Conservation (phyloP, 495 filamentous ascomycete species). For the Xylaria castorea region DNA sequence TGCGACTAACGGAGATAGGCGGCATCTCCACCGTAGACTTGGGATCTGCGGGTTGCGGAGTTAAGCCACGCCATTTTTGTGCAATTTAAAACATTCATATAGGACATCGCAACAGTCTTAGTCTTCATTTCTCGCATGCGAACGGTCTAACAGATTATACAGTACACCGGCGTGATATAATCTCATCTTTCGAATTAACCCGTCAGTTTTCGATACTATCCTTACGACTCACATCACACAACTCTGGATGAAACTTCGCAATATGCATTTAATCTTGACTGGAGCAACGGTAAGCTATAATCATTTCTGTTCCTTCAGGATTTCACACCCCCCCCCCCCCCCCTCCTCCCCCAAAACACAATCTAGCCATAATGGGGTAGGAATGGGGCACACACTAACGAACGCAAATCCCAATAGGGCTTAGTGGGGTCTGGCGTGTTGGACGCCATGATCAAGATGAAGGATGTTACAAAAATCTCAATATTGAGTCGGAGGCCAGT, state of each 20-base stretch:
- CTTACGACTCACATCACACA: background rate
- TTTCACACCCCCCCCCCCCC: too few relatives aligned
- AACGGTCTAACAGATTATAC: background rate
- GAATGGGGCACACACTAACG: background rate
- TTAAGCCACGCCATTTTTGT: background rate
- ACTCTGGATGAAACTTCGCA: background rate
- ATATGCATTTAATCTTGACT: constrained; percentile 77
- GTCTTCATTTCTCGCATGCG: background rate
- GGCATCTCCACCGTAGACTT: background rate
- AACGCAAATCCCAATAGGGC: constrained; percentile 45
- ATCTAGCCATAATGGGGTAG: background rate
- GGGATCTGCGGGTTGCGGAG: background rate
- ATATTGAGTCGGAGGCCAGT: constrained; percentile 72
- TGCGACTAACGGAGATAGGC: constrained; percentile 10
- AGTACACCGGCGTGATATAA: background rate
- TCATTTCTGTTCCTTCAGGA: background rate
- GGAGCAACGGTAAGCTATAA: constrained; percentile 63
- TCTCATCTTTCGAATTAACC: background rate
- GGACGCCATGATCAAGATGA: constrained; percentile 65
- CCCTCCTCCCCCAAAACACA: too few relatives aligned
- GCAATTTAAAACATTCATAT: background rate
- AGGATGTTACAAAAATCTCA: constrained; percentile 65
- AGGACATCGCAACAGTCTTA: background rate
- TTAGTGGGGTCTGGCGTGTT: constrained; percentile 71
- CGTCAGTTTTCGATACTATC: background rate